Evolutionary conservation across 768 basidiomycete species (phyloP).

Genomic region (Leccinum variicolor): DNA sequence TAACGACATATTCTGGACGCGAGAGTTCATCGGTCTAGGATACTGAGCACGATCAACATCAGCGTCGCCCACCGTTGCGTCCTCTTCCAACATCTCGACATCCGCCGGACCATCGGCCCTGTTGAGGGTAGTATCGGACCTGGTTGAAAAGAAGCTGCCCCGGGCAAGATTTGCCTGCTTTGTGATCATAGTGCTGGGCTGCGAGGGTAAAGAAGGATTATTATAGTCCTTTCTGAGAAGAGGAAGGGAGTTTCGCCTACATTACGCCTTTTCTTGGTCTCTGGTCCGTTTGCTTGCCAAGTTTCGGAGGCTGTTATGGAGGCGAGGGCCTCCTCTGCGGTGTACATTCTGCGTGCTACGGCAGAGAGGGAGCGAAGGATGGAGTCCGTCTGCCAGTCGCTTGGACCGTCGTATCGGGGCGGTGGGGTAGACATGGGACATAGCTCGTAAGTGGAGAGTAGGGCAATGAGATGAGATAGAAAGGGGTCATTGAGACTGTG

Average conservation of each 20-base stretch:
- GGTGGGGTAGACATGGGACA: constrained; percentile 48
- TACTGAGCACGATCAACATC: constrained; percentile 20
- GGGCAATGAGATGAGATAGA: constrained; percentile 51
- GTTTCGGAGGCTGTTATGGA: constrained; percentile 38
- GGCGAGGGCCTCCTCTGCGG: constrained; percentile 47
- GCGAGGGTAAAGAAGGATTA: constrained; percentile 13
- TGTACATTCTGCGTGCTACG: constrained; percentile 52
- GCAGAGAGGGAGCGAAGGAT: constrained; percentile 50
- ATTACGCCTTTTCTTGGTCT: constrained; percentile 45
- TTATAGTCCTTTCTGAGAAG: constrained; percentile 28
- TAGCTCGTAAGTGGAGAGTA: constrained; percentile 58
- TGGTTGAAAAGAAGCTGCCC: constrained; percentile 22
- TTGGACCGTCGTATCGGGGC: constrained; percentile 53
- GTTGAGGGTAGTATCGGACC: constrained; percentile 18
- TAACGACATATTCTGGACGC: constrained; percentile 43
- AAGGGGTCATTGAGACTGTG: constrained; percentile 36
- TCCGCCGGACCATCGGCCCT: constrained; percentile 14
- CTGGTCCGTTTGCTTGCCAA: constrained; percentile 34
- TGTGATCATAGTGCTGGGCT: constrained; percentile 24
- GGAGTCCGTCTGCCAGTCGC: constrained; percentile 56
- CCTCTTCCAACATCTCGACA: constrained; percentile 29
- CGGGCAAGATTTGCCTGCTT: constrained; percentile 13
- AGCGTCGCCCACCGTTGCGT: constrained; percentile 24
- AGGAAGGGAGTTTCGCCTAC: constrained; percentile 32
- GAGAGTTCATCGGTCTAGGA: constrained; percentile 26